Conservation (phyloP, 1,284 basidiomycete species). For the Leccinum olivaceoglutinosum region DNA sequence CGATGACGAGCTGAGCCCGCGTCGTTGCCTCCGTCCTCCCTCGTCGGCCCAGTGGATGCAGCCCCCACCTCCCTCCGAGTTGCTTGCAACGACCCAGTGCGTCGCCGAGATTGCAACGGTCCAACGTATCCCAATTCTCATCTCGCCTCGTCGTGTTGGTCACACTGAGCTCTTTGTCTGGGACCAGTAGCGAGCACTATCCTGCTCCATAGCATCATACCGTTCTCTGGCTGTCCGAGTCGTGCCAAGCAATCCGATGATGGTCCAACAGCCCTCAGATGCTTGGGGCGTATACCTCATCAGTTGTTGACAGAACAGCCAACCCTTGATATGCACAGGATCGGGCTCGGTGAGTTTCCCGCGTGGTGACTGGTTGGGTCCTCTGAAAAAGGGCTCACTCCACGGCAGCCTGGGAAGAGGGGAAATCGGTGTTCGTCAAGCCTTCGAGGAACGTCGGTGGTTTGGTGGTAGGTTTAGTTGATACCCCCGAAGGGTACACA, state of each 20-base stretch:
- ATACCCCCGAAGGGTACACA: too few species aligned
- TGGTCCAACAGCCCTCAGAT: slow-evolving; percentile 4
- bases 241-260: not conserved
- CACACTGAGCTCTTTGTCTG: not conserved
- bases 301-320: not conserved
- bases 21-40: too few species aligned
- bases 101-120: too few species aligned
- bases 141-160: not conserved
- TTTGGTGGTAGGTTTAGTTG: too few species aligned
- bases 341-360: slow-evolving; percentile 3
- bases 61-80: too few species aligned
- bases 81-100: too few species aligned
- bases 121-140: not conserved
- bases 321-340: slow-evolving; percentile 3
- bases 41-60: too few species aligned
- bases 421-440: too few species aligned
- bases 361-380: not conserved
- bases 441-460: too few species aligned
- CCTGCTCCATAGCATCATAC: not conserved
- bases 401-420: too few species aligned
- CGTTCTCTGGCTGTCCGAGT: not conserved
- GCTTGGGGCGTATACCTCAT: not conserved
- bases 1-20: too few species aligned
- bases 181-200: not conserved
- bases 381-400: not conserved